Base-by-base conservation (phyloP, 345 rosid genomes). In the Eucalyptus curtisii region DNA sequence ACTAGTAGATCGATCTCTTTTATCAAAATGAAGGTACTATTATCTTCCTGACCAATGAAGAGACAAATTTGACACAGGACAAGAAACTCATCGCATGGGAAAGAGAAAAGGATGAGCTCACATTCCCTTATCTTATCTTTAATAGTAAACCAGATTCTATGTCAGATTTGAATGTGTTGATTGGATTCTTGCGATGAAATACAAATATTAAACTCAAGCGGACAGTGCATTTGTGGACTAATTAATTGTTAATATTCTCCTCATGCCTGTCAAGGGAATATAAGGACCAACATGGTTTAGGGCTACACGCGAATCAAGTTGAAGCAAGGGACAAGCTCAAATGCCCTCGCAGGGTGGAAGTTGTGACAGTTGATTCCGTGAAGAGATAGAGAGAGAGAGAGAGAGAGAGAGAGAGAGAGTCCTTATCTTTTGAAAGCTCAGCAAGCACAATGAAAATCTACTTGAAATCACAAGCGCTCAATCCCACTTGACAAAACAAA, bases 351-450 rank as follows among this genome's bases (percentile, higher is more conserved):
- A 40, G 40, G 27, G 76, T 52, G 71, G 86, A 87, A 61, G 87
- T 52, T 48, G 87, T 9, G 89, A 88, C 85, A 87, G 88, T 87
- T 86, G 86, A 89, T 91, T 86, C 81, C 49, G 79, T 66, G 89
- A 42, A 64, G n/a, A 52, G 49, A 37, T n/a, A 86, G 10, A 44
- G 8, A 82, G 14, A 25, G 49, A 82, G 10, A 44, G 47, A 81
- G 85, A 40, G 48, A 66, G 79, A 49, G 59, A 61, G 85, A 37
- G 88, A 45, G 8, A 24, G 33, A 52, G 89, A 86, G 90, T 33
- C 87, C 89, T 88, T 89, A n/a, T 84, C 90, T 86, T 57, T 80
- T 86, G 91, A 88, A 88, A 88, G 90, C 90, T 88, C 89, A 88
- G 87, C 68, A 53, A 55, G 49, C 89, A n/a, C 88, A 89, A 87